Conservation (phyloP, 495 filamentous ascomycete species). For the Annulohypoxylon bovei region DNA sequence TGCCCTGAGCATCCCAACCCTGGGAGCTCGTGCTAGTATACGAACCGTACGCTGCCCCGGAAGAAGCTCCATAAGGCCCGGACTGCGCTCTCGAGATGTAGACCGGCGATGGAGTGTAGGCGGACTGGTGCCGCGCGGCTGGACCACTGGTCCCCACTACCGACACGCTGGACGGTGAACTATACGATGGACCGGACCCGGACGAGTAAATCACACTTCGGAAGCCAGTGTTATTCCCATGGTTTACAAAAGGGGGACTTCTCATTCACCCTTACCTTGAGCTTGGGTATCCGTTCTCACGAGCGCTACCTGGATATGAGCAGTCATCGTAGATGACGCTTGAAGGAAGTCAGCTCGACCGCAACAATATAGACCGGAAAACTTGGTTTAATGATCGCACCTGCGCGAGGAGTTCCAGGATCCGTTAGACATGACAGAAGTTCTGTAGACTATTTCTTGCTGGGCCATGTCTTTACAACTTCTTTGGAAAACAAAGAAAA, state of each 20-base stretch:
- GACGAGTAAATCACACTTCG: conserved; percentile 55
- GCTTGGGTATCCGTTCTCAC: conserved; percentile 52
- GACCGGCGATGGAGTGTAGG: conserved; percentile 45
- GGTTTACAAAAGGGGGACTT: conserved; percentile 43
- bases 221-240: conserved; percentile 54
- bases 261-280: conserved; percentile 58
- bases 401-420: conserved; percentile 58
- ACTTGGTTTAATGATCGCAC: conserved; percentile 54
- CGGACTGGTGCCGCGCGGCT: conserved; percentile 48
- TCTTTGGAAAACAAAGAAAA: conserved; percentile 35
- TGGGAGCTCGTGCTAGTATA: conserved; percentile 50
- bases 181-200: conserved; percentile 51
- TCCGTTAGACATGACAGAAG: conserved; percentile 53
- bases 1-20: conserved; percentile 52
- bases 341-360: conserved; percentile 49
- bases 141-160: conserved; percentile 43
- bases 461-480: conserved; percentile 51
- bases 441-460: conserved; percentile 55
- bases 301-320: conserved; percentile 34
- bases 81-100: conserved; percentile 51
- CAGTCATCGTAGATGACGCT: conserved; percentile 56
- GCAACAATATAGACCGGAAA: conserved; percentile 38
- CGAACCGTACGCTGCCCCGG: conserved; percentile 44
- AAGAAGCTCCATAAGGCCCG: conserved; percentile 43
- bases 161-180: conserved; percentile 46